Evolutionary conservation across 1,284 basidiomycete genomes (phyloP), one percentile per base, ranked within the genome.

Genomic region (Anthracocystis setariae): DNA sequence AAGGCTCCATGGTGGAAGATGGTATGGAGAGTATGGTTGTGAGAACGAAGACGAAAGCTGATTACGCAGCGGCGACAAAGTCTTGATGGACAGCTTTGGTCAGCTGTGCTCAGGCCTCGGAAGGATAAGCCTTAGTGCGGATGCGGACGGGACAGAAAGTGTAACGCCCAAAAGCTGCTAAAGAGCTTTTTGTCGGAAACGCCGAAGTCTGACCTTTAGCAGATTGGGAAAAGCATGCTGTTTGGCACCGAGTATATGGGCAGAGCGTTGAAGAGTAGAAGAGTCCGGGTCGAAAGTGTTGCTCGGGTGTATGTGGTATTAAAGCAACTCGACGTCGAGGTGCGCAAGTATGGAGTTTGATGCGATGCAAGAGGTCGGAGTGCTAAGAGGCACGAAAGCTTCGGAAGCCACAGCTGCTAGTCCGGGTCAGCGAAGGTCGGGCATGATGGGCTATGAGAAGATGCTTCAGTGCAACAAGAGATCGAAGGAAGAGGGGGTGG

Each of bases 361-460:
- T 54, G 57, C 49, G 20, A 46, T 50, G 53, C 46, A 27, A 33
- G n/a, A 44, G 18, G 33, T 13, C 5, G 15, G 17, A 38, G 20
- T 10, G 21, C 9, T 21, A 46, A 49, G 46, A 20, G 10, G 27
- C 8, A 20, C 23, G 23, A 52, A 48, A 46, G 52, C 58, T 56
- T 53, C 39, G 46, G 38, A 46, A 49, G 64, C 58, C 49, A 46
- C 43, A 52, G 46, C 50, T 52, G 25, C 32, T 17, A 37, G 53
- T 50, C 25, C 10, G 21, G 53, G 58, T 61, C 58, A 67, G 49
- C 56, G 52, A 49, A 13, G 9, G 58, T 61, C 64, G 37, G 44
- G 33, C 64, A 67, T 67, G 49, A 32, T 43, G 58, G 40, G 43
- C 27, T 15, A 32, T 15, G 20, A 18, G 38, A 25, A 24, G 25